Base-by-base conservation (phyloP, 805 yeast species). In the Monosporozyma aquatica region DNA sequence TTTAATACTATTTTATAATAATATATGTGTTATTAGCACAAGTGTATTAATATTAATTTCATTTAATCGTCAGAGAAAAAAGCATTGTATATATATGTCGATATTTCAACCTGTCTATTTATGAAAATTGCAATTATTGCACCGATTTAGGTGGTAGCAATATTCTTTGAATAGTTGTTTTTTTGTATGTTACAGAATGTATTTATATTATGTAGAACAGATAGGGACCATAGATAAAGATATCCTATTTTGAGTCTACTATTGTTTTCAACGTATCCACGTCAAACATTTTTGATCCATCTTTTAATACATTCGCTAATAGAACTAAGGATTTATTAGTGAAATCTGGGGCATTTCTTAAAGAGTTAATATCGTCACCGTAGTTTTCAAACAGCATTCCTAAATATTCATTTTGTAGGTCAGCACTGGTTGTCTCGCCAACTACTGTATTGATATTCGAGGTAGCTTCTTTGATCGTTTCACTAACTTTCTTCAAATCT, bases 291-390 rank as follows among this genome's bases (percentile, higher is more conserved):
- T 75, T 72, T 13, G 74, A 67, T 11, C 81, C 79, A 30, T 74
- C 72, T 53, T 77, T 80, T 41, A 78, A 65, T 6, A 76, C 66
- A 49, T 74, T 73, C 3, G 82, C 83, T 50, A 78, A 59, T 40
- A 75, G 51, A 10, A 72, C 71, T 43, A 81, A 65, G 22, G 84
- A 78, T 50, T 72, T 74, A 24, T 67, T 70, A 9, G 70, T 70
- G 52, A 82, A 82, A 56, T 81, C 87, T 8, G 79, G 80, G 27
- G 78, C 76, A 42, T 69, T 67, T 55, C 87, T 74, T 47, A 80
- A 62, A 42, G 67, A 66, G 51, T 76, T 79, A 29, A 80, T 65
- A 46, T 80, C 85, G 43, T 76, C 77, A 37, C 79, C 76, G 51
- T 78, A 82, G 29, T 68, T 71, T 14, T 65, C 61, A 37, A 83